Conservation (phyloP, 2,329 filamentous ascomycete genomes). For the Aspergillus pseudotamarii region DNA sequence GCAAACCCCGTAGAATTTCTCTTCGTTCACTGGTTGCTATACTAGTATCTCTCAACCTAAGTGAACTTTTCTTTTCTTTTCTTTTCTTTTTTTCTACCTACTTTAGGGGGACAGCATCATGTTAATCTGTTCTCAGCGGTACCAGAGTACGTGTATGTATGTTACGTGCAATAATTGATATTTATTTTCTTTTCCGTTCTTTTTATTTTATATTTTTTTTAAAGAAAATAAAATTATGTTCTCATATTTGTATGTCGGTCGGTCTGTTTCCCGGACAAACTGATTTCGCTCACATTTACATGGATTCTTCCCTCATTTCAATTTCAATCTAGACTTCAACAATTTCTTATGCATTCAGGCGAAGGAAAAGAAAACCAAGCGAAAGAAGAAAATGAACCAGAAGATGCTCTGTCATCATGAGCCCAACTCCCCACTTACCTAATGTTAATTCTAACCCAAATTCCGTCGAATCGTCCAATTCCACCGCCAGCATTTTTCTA, state of each 20-base stretch:
- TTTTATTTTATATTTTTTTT: too few relatives aligned
- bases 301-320: not conserved
- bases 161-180: not conserved
- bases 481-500: conserved; percentile 44
- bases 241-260: not conserved
- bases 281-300: not conserved
- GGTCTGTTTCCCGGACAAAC: not conserved
- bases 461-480: conserved; percentile 34
- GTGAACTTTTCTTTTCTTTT: too few relatives aligned
- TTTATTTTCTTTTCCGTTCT: not conserved
- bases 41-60: too few relatives aligned
- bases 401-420: conserved; percentile 13
- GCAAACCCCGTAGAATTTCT: too few relatives aligned
- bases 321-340: not conserved
- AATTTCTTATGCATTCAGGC: not conserved
- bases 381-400: not conserved
- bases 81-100: too few relatives aligned
- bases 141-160: not conserved
- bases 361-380: not conserved
- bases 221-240: too few relatives aligned
- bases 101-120: too few relatives aligned
- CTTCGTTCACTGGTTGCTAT: too few relatives aligned
- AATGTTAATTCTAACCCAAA: conserved; percentile 15
- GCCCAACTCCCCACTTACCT: conserved; percentile 15
- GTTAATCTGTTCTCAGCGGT: not conserved